These are phyloP conservation scores for Xenoacremonium recifei DNA, from an alignment of 2,329 filamentous ascomycete genomes.

Conservation along the genomic window DNA sequence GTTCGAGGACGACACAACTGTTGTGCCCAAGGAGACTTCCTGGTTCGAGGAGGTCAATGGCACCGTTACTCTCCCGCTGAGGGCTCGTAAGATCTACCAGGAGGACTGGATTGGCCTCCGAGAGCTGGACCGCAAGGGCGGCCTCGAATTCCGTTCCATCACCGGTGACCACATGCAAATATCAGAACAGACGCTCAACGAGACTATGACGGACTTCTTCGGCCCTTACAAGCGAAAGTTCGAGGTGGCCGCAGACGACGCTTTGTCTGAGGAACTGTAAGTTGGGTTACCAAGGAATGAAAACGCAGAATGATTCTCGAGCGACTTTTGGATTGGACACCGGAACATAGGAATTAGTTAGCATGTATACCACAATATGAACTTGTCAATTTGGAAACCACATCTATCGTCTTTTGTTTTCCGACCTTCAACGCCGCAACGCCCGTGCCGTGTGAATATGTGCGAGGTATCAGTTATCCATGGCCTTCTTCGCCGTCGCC, in stretches of 20 bases:
- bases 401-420: conserved; percentile 18
- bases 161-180: conserved; percentile 85
- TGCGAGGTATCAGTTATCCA: conserved; percentile 40
- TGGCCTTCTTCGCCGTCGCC: conserved; percentile 51
- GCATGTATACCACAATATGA: conserved; percentile 18
- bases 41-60: conserved; percentile 89
- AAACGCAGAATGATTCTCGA: too few species aligned
- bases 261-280: conserved; percentile 37
- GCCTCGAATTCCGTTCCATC: conserved; percentile 70
- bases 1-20: conserved; percentile 82
- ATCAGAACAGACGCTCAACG: conserved; percentile 60
- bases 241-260: conserved; percentile 7
- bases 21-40: conserved; percentile 83
- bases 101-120: conserved; percentile 94
- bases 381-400: conserved; percentile 9
- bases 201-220: conserved; percentile 67
- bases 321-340: not conserved
- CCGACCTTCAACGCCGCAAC: conserved; percentile 32
- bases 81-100: conserved; percentile 70
- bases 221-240: conserved; percentile 48
- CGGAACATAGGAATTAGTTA: conserved; percentile 6
- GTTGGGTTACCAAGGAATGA: conserved; percentile 2
- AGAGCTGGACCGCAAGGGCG: conserved; percentile 74
- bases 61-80: conserved; percentile 65
- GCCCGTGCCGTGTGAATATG: conserved; percentile 29